Evolutionary conservation across 345 rosid genomes (phyloP).

Genomic region (Sonneratia caseolaris): DNA sequence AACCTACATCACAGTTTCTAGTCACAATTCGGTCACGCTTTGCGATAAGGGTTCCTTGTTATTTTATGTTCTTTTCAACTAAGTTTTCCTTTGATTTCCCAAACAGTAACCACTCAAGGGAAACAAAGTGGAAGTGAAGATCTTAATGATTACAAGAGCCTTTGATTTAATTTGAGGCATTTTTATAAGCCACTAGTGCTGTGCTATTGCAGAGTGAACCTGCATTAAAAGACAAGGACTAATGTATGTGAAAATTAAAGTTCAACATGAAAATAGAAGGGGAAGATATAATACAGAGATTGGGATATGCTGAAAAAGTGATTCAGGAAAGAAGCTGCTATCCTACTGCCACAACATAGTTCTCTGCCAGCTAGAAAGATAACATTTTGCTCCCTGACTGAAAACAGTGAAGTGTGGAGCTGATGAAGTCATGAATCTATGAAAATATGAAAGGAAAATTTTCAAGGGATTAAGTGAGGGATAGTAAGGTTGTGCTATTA

Average conservation of each 20-base stretch:
- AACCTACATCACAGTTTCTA: slow-evolving; percentile 43
- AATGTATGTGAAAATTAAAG: too few relatives aligned
- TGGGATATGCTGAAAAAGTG: background rate
- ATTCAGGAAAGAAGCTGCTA: background rate
- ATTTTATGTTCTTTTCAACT: background rate
- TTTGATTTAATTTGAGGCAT: background rate
- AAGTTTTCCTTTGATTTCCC: background rate
- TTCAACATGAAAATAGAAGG: background rate
- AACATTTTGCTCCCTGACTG: background rate
- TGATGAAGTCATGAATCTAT: background rate
- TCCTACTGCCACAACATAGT: background rate
- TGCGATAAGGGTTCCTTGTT: background rate
- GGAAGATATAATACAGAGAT: background rate
- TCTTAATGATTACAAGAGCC: background rate
- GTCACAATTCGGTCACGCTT: background rate
- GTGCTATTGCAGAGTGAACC: background rate
- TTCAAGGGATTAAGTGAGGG: background rate
- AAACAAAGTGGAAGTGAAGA: background rate
- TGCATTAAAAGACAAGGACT: background rate
- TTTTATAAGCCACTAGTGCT: background rate
- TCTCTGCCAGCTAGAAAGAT: background rate
- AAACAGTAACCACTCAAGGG: background rate
- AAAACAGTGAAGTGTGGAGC: background rate
- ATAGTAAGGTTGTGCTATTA: background rate
- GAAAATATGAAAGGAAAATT: background rate